A percentile compares a stretch with the other conserved stretches of the same genome.
Evolutionary conservation across 1,284 basidiomycete genomes (phyloP).

Genomic region (Caloboletus inedulis): DNA sequence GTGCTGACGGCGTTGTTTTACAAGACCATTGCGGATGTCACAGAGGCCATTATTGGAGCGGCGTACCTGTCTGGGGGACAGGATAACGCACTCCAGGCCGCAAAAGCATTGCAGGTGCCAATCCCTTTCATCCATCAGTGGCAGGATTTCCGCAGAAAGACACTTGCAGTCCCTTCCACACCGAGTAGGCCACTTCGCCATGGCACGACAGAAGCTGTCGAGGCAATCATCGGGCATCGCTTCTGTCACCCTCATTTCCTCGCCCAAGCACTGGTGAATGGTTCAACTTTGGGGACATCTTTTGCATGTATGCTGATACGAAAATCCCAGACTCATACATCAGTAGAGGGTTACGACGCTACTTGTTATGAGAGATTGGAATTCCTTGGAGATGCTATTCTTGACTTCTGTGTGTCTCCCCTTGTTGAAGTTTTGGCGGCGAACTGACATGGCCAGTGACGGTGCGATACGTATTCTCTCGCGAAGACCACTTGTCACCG

Average conservation of each 20-base stretch:
- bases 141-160: slow-evolving; percentile 64
- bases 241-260: slow-evolving; percentile 62
- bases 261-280: slow-evolving; percentile 64
- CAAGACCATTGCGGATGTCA: slow-evolving; percentile 77
- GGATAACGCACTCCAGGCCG: slow-evolving; percentile 58
- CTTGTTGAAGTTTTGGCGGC: slow-evolving; percentile 3
- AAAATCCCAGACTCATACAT: slow-evolving; percentile 56
- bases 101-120: slow-evolving; percentile 61
- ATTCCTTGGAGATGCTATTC: slow-evolving; percentile 78
- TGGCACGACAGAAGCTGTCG: slow-evolving; percentile 52
- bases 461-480: slow-evolving; percentile 64
- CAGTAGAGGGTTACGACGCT: slow-evolving; percentile 50
- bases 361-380: slow-evolving; percentile 71
- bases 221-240: slow-evolving; percentile 58
- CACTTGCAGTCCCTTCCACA: slow-evolving; percentile 40
- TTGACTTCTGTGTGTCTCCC: slow-evolving; percentile 65
- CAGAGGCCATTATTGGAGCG: slow-evolving; percentile 78
- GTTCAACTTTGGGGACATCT: background rate
- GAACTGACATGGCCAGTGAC: slow-evolving; percentile 49
- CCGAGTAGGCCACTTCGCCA: slow-evolving; percentile 42
- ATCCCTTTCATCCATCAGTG: slow-evolving; percentile 59
- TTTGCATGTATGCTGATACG: slow-evolving; percentile 6
- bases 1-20: slow-evolving; percentile 13
- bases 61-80: slow-evolving; percentile 69
- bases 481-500: slow-evolving; percentile 59